Evolutionary conservation across 2,329 filamentous ascomycete genomes (phyloP).

Genomic region (Alternaria triticimaculans): DNA sequence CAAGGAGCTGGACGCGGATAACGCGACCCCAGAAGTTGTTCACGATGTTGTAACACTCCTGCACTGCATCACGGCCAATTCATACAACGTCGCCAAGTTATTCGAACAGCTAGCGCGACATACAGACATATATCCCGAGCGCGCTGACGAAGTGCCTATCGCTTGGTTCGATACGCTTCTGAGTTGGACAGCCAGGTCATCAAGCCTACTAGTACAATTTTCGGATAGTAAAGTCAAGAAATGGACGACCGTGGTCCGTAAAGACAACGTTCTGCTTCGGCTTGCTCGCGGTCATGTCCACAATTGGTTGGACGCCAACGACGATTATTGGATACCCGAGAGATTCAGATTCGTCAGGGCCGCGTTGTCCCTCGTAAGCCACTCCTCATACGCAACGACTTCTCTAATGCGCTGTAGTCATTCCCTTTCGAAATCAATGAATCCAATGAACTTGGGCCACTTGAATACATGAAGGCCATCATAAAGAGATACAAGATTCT

Average conservation of each 20-base stretch:
- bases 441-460: not conserved
- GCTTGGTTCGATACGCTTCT: conserved; percentile 1
- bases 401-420: too few relatives aligned
- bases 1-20: conserved; percentile 7
- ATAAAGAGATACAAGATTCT: not conserved
- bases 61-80: not conserved
- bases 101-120: not conserved
- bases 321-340: not conserved
- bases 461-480: not conserved
- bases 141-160: not conserved
- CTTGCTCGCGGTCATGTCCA: not conserved
- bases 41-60: not conserved
- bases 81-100: not conserved
- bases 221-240: not conserved
- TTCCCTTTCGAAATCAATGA: not conserved
- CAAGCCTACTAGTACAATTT: not conserved
- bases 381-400: too few relatives aligned
- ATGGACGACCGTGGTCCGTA: not conserved
- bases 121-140: not conserved
- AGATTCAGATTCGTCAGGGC: not conserved
- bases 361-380: not conserved
- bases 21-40: conserved; percentile 3
- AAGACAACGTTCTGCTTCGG: not conserved
- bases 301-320: not conserved
- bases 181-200: not conserved